A percentile compares a stretch with the other conserved stretches of the same genome.
phyloP scores from a whole-genome alignment of 108 stramenopile genomes.

The Stephanodiscus minutulus region DNA sequence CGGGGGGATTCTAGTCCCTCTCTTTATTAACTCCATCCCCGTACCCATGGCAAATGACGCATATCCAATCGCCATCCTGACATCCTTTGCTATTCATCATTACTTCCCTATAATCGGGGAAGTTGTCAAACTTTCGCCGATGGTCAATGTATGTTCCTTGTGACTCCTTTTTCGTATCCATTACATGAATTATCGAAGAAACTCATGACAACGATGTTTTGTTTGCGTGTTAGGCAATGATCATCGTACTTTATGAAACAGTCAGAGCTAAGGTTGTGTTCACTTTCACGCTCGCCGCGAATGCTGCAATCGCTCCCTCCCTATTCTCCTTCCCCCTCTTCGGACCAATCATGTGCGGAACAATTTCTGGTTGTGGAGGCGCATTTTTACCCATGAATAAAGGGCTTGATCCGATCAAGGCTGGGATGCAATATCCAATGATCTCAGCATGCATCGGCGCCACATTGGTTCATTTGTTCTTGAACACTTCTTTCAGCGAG shows the following conservation, averaged over 20 bases:
- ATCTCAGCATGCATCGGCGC: slow-evolving; percentile 75
- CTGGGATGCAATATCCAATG: slow-evolving; percentile 77
- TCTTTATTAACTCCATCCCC: slow-evolving; percentile 79
- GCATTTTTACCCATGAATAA: slow-evolving; percentile 87
- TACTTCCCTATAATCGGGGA: slow-evolving; percentile 82
- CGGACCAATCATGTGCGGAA: slow-evolving; percentile 91
- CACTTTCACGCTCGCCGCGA: slow-evolving; percentile 70
- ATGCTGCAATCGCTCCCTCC: slow-evolving; percentile 64
- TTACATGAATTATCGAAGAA: not conserved
- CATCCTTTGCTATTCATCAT: slow-evolving; percentile 70
- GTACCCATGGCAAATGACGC: slow-evolving; percentile 82
- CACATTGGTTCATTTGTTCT: slow-evolving; percentile 75
- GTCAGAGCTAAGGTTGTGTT: slow-evolving; percentile 76
- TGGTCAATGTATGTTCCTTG: slow-evolving; percentile 52
- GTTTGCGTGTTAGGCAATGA: slow-evolving; percentile 34
- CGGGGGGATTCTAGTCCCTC: slow-evolving; percentile 88
- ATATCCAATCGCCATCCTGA: slow-evolving; percentile 77
- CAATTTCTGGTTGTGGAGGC: slow-evolving; percentile 87
- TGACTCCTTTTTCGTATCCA: not conserved
- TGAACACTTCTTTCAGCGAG: slow-evolving; percentile 63
- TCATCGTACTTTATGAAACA: slow-evolving; percentile 71
- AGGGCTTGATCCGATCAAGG: slow-evolving; percentile 83
- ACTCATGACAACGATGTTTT: not conserved
- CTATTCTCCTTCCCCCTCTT: slow-evolving; percentile 80
- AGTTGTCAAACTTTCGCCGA: slow-evolving; percentile 56